Evolutionary conservation across 1,284 basidiomycete genomes (phyloP).

Genomic region (Ustilago trichophora): DNA sequence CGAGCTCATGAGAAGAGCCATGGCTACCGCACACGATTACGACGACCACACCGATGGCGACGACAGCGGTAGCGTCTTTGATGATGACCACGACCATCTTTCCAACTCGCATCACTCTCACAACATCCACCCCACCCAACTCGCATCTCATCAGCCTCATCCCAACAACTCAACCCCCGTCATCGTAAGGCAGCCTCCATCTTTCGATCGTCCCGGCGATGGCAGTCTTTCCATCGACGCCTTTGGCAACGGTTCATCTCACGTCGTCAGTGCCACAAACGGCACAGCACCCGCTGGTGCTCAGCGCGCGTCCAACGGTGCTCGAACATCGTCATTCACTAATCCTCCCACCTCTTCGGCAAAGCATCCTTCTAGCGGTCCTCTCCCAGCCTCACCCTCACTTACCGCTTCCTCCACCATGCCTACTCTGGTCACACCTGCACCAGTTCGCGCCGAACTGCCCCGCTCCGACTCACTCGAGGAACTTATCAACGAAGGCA

Average conservation of each 20-base stretch:
- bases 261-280: conserved; percentile 6
- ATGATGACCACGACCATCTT: conserved; percentile 28
- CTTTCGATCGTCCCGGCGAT: conserved; percentile 44
- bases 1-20: conserved; percentile 62
- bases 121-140: no score
- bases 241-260: conserved; percentile 14
- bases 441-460: conserved; percentile 40
- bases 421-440: conserved; percentile 40
- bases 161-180: conserved; percentile 29
- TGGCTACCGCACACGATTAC: conserved; percentile 50
- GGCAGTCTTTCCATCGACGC: conserved; percentile 55
- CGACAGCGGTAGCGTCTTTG: conserved; percentile 34
- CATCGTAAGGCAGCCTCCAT: conserved; percentile 22
- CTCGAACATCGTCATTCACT: no score
- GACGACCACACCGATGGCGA: conserved; percentile 8
- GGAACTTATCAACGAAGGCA: conserved; percentile 41
- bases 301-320: no score
- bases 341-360: no score
- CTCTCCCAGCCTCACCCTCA: conserved; percentile 6
- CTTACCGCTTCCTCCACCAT: conserved; percentile 36
- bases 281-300: no score
- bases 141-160: not conserved
- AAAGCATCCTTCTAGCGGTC: no score
- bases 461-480: conserved; percentile 45
- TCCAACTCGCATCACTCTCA: conserved; percentile 42